Conservation (phyloP, 192 early-diverging fungal species). For the Gryganskiella cystojenkinii region DNA sequence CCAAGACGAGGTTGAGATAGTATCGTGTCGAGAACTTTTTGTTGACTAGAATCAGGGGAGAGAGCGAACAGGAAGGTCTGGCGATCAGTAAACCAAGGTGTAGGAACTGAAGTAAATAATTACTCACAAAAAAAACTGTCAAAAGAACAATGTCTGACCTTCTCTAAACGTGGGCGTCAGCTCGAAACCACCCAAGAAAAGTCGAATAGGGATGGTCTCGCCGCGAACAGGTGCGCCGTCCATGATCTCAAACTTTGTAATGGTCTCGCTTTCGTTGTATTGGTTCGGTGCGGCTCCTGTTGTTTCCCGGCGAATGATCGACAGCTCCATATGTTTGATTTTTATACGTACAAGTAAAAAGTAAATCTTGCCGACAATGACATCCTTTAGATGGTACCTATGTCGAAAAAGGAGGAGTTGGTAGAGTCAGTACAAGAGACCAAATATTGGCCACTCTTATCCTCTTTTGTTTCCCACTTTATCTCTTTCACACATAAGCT, state of each 20-base stretch:
- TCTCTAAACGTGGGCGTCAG: conserved; percentile 98
- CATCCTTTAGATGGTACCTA: conserved; percentile 97
- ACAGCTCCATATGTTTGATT: conserved; percentile 99
- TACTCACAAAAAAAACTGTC: background rate
- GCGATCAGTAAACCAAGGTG: too few relatives aligned
- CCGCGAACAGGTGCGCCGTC: conserved; percentile 96
- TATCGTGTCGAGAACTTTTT: conserved; percentile 99
- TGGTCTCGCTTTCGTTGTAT: conserved; percentile 99
- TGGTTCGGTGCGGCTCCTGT: conserved; percentile 97
- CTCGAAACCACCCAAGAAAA: conserved; percentile 97
- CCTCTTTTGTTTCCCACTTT: too few relatives aligned
- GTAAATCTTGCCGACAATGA: conserved; percentile 99
- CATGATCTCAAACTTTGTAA: conserved; percentile 99
- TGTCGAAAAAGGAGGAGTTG: background rate
- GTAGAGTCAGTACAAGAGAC: background rate
- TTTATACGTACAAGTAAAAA: conserved; percentile 99
- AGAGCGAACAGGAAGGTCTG: too few relatives aligned
- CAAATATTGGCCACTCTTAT: too few relatives aligned
- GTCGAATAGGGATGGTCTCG: conserved; percentile 98
- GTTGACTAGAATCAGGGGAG: conserved; percentile 72
- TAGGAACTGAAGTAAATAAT: background rate
- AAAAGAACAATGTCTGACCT: conserved; percentile 1
- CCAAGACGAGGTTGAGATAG: conserved; percentile 96
- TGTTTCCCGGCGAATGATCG: conserved; percentile 97
- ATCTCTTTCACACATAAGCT: too few relatives aligned